Evolutionary conservation across 495 filamentous ascomycete genomes (phyloP), one percentile per base, ranked within the genome.

Genomic region (Penicillium crystallinum): DNA sequence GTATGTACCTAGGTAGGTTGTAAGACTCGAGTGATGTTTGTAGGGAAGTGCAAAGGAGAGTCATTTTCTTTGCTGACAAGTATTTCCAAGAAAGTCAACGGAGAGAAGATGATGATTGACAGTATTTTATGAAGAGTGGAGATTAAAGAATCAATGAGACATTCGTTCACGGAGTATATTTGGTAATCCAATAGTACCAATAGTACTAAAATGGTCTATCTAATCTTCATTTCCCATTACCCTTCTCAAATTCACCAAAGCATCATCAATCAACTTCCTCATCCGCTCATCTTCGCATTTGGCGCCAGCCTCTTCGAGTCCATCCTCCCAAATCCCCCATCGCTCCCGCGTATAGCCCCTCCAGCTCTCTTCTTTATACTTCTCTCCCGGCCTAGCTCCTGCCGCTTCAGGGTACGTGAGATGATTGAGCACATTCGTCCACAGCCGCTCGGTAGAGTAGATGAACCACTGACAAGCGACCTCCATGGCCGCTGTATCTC

Each of bases 381-480:
- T 29, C 25, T 43, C 29, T n/a, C 40, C 40, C 0, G n/a, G 40
- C 3, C 25, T 14, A 30, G 40, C 25, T 12, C 25, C 22, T 29
- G n/a, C 8, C 25, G 7, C 22, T 25, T 29, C 9, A 43, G 40
- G 40, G 29, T 43, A 43, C 22, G 22, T 29, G 22, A 12, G 12
- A 30, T 15, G 17, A 27, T 43, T 29, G n/a, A 43, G 23, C 14
- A 43, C 22, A 43, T 43, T 30, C 15, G 22, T n/a, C 40, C 22
- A 30, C 22, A 43, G 40, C 17, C 46, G 35, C 22, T 38, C 46
- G 9, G 21, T 22, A 39, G 29, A 21, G 21, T 49, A 39, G 27
- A 49, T 49, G 17, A 49, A 40, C 46, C 46, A 49, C 34, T 31
- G 12, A 15, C 34, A 49, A 39, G 46, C 46, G n/a, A 22, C 35